Evolutionary conservation across 2,329 filamentous ascomycete species (phyloP), one percentile per base, ranked within the genome.

Genomic region (Apiospora malaysiana): DNA sequence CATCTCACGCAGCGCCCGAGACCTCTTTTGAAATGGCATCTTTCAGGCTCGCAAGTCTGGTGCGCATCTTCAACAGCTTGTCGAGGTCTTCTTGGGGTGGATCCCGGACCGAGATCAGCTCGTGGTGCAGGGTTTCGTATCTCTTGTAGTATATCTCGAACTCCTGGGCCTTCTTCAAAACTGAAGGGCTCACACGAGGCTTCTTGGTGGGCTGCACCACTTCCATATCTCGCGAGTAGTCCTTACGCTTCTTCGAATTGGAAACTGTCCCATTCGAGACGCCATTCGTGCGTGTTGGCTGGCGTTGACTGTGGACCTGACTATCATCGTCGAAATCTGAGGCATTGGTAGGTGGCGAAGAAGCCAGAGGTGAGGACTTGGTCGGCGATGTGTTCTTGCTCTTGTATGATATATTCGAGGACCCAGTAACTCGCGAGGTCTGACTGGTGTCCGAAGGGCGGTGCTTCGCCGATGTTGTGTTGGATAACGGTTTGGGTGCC

Each of bases 301-400:
- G 76, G 9, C 46, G 27, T 23, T 56, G 67, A 23, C 27, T 40
- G 9, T 71, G 72, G 66, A 47, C 49, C 75, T 74, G 76, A 25
- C 78, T 80, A 63, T 82, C 78, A 14, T 85, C 82, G 42, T 90
- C 89, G 47, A 91, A 80, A 71, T 91, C 89, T 1, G 89, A 91
- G 0, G 89, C 90, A 73, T 91, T 91, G 9, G 89, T 91, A 0
- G 89, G 89, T 16, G 89, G 89, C 8, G 89, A 91, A 1, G 89
- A 89, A n/a, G 89, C 89, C 23, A 91, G 82, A 4, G 89, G 90
- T 12, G 90, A 91, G 2, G 90, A 91, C 77, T 91, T 91, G 68
- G 84, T 83, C 0, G 88, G 89, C 8, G 88, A 90, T 0, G 86
- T 90, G 72, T 85, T 83, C 79, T 88, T 88, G 77, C 81, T 83